A percentile compares a stretch with the other conserved stretches of the same genome.
Evolutionary conservation across 176 grass and related monocot species (phyloP).

Genomic region (Oryza meyeriana): DNA sequence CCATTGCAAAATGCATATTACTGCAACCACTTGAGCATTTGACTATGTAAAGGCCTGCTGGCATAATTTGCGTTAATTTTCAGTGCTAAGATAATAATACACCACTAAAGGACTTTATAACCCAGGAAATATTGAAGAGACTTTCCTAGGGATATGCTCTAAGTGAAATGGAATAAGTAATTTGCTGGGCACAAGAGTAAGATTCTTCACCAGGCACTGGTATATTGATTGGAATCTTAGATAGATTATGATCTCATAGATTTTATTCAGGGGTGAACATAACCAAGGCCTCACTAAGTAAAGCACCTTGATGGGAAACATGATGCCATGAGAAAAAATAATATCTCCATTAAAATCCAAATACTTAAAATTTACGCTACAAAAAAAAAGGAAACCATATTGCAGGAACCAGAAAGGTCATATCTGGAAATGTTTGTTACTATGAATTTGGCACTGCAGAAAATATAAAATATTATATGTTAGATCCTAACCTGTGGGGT

Average conservation of each 20-base stretch:
- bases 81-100: neutral
- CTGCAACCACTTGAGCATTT: neutral
- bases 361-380: neutral
- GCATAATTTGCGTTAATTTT: neutral
- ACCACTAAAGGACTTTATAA: neutral
- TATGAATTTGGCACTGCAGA: neutral
- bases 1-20: neutral
- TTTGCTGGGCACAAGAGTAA: neutral
- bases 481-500: conserved; percentile 77
- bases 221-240: neutral
- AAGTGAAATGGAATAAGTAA: neutral
- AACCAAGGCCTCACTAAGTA: neutral
- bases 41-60: neutral
- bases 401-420: neutral
- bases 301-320: neutral
- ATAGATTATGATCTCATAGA: neutral
- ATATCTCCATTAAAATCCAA: neutral
- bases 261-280: neutral
- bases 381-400: neutral
- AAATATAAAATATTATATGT: neutral
- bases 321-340: neutral
- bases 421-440: neutral
- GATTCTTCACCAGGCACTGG: neutral
- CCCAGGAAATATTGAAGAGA: neutral
- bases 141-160: neutral